phyloP scores from a whole-genome alignment of 768 basidiomycete species.

The Crepidotus variabilis region DNA sequence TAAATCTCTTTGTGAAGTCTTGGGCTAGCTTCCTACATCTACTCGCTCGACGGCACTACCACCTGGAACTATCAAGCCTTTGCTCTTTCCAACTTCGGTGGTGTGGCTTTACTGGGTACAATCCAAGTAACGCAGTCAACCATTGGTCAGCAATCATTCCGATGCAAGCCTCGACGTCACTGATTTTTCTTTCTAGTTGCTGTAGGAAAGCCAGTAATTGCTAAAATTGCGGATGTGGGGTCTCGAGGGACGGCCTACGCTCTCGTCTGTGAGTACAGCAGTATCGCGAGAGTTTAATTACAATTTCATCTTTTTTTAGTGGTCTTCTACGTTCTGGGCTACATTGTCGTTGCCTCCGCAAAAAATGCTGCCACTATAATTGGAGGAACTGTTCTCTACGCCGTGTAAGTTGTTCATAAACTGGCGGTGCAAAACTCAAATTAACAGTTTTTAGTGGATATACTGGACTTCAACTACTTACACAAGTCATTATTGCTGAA shows the following conservation, averaged over 20 bases:
- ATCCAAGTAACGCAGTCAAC: slow-evolving; percentile 53
- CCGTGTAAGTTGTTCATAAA: slow-evolving; percentile 35
- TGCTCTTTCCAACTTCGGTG: slow-evolving; percentile 49
- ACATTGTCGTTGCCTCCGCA: slow-evolving; percentile 51
- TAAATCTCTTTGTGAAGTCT: slow-evolving; percentile 30
- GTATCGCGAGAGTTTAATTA: background rate
- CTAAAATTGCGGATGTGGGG: slow-evolving; percentile 68
- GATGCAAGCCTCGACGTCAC: background rate
- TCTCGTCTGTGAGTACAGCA: slow-evolving; percentile 42
- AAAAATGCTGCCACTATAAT: slow-evolving; percentile 40
- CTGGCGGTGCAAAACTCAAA: background rate
- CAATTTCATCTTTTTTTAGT: slow-evolving; percentile 24
- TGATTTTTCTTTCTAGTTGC: slow-evolving; percentile 21
- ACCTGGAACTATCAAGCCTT: slow-evolving; percentile 62
- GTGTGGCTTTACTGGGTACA: slow-evolving; percentile 52
- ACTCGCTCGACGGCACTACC: slow-evolving; percentile 71
- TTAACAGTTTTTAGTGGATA: slow-evolving; percentile 44
- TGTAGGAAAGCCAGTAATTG: slow-evolving; percentile 64
- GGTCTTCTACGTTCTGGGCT: slow-evolving; percentile 52
- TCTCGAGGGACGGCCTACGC: slow-evolving; percentile 65
- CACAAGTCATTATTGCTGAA: slow-evolving; percentile 62
- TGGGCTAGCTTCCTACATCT: slow-evolving; percentile 70
- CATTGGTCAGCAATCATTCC: slow-evolving; percentile 37
- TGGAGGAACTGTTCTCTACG: slow-evolving; percentile 55
- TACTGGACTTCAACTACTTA: slow-evolving; percentile 63